phyloP scores from a whole-genome alignment of 2,329 filamentous ascomycete species.

The Microcyclosporella mali region DNA sequence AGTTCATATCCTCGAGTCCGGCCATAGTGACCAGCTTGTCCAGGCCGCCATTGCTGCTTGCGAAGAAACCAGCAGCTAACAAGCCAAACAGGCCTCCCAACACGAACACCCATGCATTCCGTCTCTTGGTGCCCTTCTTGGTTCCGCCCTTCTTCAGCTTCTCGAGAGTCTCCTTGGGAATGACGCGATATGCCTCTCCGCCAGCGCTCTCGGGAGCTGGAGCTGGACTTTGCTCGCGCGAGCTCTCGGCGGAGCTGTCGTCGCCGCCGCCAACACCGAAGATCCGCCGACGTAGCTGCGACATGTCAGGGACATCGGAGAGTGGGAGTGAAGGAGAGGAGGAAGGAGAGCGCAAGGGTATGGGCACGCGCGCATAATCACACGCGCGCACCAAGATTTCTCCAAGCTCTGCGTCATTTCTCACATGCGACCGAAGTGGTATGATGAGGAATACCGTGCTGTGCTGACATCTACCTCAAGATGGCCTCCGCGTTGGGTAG shows the following conservation, averaged over 20 bases:
- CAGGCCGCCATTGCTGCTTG: constrained; percentile 65
- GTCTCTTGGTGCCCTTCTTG: constrained; percentile 53
- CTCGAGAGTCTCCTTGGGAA: constrained; percentile 46
- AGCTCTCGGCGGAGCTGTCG: constrained; percentile 29
- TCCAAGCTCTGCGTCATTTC: too few relatives aligned
- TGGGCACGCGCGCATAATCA: too few relatives aligned
- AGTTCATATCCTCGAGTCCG: constrained; percentile 61
- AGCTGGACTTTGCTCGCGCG: constrained; percentile 37
- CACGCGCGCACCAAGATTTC: too few relatives aligned
- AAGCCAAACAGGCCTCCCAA: constrained; percentile 88
- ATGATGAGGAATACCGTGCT: too few relatives aligned
- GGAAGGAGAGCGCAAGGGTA: too few relatives aligned
- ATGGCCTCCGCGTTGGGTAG: too few relatives aligned
- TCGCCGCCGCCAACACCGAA: constrained; percentile 22
- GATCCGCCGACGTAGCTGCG: constrained; percentile 31
- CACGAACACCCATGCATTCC: constrained; percentile 74
- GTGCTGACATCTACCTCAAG: too few relatives aligned
- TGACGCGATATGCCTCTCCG: constrained; percentile 42
- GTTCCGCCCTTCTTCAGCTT: constrained; percentile 33
- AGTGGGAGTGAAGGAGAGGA: background rate
- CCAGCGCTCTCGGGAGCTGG: constrained; percentile 28
- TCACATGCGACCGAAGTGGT: too few relatives aligned
- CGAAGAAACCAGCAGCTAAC: constrained; percentile 82
- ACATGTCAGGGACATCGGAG: constrained; percentile 19
- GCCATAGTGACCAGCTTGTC: constrained; percentile 69